Percentiles rank a stretch among this genome's conserved stretches.
phyloP scores from a whole-genome alignment of 306 rosid species.

The Cajanus cajan region DNA sequence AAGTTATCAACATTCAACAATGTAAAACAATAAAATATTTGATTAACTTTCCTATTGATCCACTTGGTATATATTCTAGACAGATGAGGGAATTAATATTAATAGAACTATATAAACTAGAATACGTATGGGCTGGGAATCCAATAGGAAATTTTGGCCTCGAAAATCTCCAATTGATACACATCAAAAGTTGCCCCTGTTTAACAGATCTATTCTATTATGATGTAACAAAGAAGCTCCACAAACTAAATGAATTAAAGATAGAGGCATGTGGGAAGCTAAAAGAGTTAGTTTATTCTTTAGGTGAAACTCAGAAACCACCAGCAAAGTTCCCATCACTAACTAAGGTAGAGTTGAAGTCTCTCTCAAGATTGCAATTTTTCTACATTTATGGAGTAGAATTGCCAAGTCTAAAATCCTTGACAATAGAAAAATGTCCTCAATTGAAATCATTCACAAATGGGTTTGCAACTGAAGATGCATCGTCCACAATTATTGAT shows the following conservation, averaged over 20 bases:
- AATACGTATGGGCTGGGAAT: not conserved
- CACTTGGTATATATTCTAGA: not conserved
- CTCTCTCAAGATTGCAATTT: not conserved
- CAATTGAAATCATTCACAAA: not conserved
- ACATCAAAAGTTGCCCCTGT: not conserved
- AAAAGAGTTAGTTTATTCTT: no score
- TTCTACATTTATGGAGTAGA: rapidly evolving
- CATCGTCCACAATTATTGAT: rapidly evolving
- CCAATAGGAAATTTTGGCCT: not conserved
- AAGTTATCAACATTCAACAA: not conserved
- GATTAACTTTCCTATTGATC: rapidly evolving
- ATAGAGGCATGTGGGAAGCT: not conserved
- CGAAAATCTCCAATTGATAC: not conserved
- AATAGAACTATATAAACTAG: not conserved
- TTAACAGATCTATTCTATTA: no score
- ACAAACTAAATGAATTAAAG: not conserved
- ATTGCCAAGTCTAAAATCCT: not conserved
- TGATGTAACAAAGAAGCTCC: not conserved
- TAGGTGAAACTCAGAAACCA: no score
- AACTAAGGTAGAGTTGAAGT: not conserved
- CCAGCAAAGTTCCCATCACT: not conserved
- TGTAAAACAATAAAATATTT: not conserved
- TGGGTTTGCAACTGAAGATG: not conserved
- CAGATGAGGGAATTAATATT: not conserved
- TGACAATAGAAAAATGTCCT: not conserved